Conservation (phyloP, 768 basidiomycete genomes). For the Phlebiopsis flavidoalba region DNA sequence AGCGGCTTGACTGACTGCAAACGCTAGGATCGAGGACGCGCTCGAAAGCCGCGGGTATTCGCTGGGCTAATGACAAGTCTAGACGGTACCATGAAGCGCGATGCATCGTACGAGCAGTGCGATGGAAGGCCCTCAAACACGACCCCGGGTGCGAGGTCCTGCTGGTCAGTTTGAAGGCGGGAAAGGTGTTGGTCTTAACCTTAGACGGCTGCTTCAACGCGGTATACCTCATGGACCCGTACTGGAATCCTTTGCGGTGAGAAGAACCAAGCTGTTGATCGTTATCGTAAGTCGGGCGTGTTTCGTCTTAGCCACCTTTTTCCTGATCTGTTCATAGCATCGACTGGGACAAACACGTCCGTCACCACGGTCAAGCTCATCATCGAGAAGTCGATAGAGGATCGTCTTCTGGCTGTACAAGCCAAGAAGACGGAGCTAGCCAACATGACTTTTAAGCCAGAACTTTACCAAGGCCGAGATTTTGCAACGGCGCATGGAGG, state of each 20-base stretch:
- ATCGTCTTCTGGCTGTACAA: conserved; percentile 88
- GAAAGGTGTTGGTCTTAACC: conserved; percentile 68
- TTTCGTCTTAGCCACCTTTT: not conserved
- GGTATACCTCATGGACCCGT: conserved; percentile 95
- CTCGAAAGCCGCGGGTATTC: conserved; percentile 76
- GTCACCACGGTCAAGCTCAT: conserved; percentile 92
- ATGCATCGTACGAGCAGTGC: conserved; percentile 86
- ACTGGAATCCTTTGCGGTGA: conserved; percentile 97
- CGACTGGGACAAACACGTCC: conserved; percentile 92
- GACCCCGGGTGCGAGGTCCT: conserved; percentile 92
- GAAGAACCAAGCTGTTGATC: conserved; percentile 98
- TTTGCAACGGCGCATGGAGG: conserved; percentile 82
- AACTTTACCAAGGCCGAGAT: conserved; percentile 86
- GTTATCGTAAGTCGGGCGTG: conserved; percentile 71
- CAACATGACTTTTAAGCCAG: conserved; percentile 87
- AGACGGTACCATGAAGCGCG: conserved; percentile 97
- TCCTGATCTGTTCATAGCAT: conserved; percentile 51
- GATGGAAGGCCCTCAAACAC: conserved; percentile 86
- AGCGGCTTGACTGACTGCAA: not conserved
- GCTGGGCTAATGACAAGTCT: conserved; percentile 87
- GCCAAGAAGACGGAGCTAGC: conserved; percentile 92
- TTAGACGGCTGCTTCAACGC: conserved; percentile 59
- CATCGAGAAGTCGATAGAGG: conserved; percentile 93
- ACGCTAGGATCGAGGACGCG: conserved; percentile 78
- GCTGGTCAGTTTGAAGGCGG: conserved; percentile 93